phyloP scores from a whole-genome alignment of 225 moss, liverwort and hornwort species.

The Climacium dendroides region DNA sequence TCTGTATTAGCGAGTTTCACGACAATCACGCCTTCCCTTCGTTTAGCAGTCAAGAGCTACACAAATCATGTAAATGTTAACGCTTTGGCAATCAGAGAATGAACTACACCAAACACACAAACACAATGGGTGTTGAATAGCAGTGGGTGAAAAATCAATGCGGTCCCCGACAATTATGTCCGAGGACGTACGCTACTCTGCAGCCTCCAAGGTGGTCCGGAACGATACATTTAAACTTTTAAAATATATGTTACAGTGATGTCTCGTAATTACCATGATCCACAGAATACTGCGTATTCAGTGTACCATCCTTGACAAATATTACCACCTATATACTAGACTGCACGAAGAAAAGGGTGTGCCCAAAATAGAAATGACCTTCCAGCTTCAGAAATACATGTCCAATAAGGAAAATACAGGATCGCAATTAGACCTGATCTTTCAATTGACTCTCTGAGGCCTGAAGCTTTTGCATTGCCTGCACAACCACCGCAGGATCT shows the following conservation, averaged over 20 bases:
- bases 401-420: not conserved
- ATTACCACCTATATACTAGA: not conserved
- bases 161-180: not conserved
- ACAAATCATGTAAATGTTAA: not conserved
- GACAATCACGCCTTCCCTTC: constrained; percentile 75
- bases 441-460: constrained; percentile 59
- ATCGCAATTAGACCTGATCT: constrained; percentile 49
- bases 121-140: not conserved
- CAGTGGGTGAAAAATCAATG: not conserved
- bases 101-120: not conserved
- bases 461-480: constrained; percentile 68
- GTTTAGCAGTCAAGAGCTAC: constrained; percentile 69
- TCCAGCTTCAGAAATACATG: not conserved
- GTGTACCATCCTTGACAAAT: not conserved
- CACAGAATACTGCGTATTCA: not conserved
- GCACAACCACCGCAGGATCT: constrained; percentile 69
- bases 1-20: constrained; percentile 74
- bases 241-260: not conserved
- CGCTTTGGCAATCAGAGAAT: not conserved
- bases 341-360: not conserved
- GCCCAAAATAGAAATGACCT: not conserved
- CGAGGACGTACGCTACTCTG: not conserved
- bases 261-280: not conserved
- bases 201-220: too few relatives aligned
- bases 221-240: not conserved